phyloP scores from a whole-genome alignment of 768 basidiomycete species.

The Steccherinum ochraceum region DNA sequence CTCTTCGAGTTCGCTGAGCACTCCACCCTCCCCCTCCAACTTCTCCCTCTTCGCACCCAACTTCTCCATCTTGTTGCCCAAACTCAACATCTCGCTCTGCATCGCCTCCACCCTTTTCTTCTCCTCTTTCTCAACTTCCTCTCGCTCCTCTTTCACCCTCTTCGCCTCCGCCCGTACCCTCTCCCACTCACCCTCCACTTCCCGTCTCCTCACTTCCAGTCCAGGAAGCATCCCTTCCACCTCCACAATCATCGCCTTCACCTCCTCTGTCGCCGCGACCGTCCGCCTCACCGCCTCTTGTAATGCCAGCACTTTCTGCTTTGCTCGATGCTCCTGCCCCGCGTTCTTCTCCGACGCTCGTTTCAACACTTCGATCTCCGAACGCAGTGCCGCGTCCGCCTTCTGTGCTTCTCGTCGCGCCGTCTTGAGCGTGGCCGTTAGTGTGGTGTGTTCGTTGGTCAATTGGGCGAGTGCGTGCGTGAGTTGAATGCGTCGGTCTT shows the following conservation, averaged over 20 bases:
- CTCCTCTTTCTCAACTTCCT: conserved; percentile 41
- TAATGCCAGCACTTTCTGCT: conserved; percentile 80
- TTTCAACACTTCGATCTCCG: conserved; percentile 81
- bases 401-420: conserved; percentile 80
- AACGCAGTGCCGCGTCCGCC: conserved; percentile 70
- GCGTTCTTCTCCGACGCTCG: conserved; percentile 77
- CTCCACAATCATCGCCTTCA: conserved; percentile 32
- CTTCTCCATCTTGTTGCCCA: conserved; percentile 63
- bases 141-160: conserved; percentile 35
- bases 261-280: conserved; percentile 35
- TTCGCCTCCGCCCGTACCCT: conserved; percentile 40
- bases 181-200: conserved; percentile 36
- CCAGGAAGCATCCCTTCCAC: conserved; percentile 35
- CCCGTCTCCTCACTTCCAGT: conserved; percentile 36
- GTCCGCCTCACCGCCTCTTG: conserved; percentile 86
- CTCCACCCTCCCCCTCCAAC: conserved; percentile 40
- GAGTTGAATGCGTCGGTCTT: conserved; percentile 63
- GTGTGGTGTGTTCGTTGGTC: conserved; percentile 58
- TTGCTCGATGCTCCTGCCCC: conserved; percentile 68
- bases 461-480: conserved; percentile 60
- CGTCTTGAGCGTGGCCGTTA: conserved; percentile 66
- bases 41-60: conserved; percentile 60
- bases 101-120: conserved; percentile 49
- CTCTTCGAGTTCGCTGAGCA: conserved; percentile 62
- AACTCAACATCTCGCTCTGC: conserved; percentile 48